A percentile compares a stretch with the other conserved stretches of the same genome.
phyloP scores from a whole-genome alignment of 2,329 filamentous ascomycete species.

The Pestalotiopsis sp. region DNA sequence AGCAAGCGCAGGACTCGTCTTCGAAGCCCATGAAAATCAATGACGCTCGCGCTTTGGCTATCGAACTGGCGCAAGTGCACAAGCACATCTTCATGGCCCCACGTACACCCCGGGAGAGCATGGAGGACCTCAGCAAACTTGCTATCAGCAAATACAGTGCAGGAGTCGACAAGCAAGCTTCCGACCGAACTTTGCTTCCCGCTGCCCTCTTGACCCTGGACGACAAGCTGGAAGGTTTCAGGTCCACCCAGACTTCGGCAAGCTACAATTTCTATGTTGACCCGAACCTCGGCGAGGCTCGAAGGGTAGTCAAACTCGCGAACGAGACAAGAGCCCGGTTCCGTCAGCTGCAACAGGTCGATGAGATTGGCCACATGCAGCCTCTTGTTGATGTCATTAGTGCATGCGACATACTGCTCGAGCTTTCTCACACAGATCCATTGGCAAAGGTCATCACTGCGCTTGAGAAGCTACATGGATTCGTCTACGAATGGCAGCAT shows the following conservation, averaged over 20 bases:
- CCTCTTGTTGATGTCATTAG: slow-evolving; percentile 76
- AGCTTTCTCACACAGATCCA: slow-evolving; percentile 78
- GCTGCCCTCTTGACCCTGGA: slow-evolving; percentile 67
- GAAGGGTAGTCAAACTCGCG: slow-evolving; percentile 71
- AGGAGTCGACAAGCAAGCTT: slow-evolving; percentile 33
- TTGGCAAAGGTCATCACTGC: slow-evolving; percentile 84
- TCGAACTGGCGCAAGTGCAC: slow-evolving; percentile 65
- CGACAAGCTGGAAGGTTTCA: slow-evolving; percentile 57
- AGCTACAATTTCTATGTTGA: slow-evolving; percentile 90
- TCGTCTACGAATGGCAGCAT: slow-evolving; percentile 91
- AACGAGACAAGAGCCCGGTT: slow-evolving; percentile 74
- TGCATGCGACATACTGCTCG: slow-evolving; percentile 74
- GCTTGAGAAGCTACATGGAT: slow-evolving; percentile 82
- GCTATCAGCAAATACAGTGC: slow-evolving; percentile 42
- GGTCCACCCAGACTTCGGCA: slow-evolving; percentile 35
- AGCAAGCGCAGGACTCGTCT: slow-evolving; percentile 34
- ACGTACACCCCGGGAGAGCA: slow-evolving; percentile 40
- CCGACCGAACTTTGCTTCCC: slow-evolving; percentile 63
- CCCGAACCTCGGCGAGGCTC: slow-evolving; percentile 74
- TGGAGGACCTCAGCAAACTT: slow-evolving; percentile 47
- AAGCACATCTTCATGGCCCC: slow-evolving; percentile 51
- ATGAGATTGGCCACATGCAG: slow-evolving; percentile 73
- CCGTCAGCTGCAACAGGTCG: slow-evolving; percentile 65
- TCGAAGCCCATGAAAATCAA: slow-evolving; percentile 33
- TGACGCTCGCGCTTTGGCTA: slow-evolving; percentile 56